phyloP scores from a whole-genome alignment of 2,329 filamentous ascomycete species.

The Pseudogymnoascus sp. region DNA sequence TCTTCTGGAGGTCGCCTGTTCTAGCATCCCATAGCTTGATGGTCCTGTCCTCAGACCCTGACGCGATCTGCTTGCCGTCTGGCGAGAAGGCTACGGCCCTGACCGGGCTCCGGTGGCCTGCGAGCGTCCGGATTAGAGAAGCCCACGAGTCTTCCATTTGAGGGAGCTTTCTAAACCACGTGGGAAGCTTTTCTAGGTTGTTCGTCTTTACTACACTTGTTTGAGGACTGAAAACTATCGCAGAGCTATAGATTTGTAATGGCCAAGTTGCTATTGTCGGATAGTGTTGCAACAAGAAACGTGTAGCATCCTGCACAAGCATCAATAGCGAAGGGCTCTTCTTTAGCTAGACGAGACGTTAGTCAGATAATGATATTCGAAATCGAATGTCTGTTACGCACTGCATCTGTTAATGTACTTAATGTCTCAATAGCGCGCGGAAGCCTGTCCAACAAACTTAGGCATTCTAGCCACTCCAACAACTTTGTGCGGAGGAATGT shows the following conservation, averaged over 20 bases:
- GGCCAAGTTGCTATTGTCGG: too few species aligned
- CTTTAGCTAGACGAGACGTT: conserved; percentile 12
- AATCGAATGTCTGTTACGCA: conserved; percentile 13
- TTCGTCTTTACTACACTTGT: conserved; percentile 14
- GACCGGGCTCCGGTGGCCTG: too few species aligned
- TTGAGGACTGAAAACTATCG: conserved; percentile 18
- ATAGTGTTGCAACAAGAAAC: too few species aligned
- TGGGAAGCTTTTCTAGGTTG: too few species aligned
- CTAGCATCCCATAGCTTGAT: too few species aligned
- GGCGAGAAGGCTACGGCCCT: too few species aligned
- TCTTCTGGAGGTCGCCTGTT: too few species aligned
- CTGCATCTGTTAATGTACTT: conserved; percentile 15
- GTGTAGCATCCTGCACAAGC: conserved; percentile 17
- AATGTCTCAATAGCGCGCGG: conserved; percentile 17
- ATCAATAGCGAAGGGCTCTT: conserved; percentile 13
- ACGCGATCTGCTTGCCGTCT: too few species aligned
- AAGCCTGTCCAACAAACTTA: conserved; percentile 22
- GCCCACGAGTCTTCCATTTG: too few species aligned
- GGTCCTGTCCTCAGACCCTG: too few species aligned
- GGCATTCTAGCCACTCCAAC: conserved; percentile 27
- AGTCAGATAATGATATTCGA: conserved; percentile 7
- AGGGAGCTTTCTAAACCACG: too few species aligned
- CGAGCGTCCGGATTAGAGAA: conserved; percentile 15
- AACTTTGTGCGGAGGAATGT: conserved; percentile 22
- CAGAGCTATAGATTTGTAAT: conserved; percentile 19